Evolutionary conservation across 345 rosid genomes (phyloP), one percentile per base, ranked within the genome.

Genomic region (Acer campestre): DNA sequence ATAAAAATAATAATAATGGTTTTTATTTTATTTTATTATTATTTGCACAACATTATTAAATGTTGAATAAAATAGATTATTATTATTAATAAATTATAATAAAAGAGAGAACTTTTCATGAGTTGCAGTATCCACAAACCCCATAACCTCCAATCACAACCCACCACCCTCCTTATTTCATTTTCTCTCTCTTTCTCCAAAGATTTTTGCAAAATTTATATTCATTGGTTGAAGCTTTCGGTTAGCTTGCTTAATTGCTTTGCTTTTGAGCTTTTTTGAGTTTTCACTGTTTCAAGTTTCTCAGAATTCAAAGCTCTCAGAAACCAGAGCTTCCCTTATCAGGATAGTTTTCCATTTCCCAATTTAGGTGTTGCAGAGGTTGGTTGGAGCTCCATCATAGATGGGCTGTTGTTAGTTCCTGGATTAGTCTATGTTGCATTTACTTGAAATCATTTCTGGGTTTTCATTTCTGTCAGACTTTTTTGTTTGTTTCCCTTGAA

Each of bases 91-190:
- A 35, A 35, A 82, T 79, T 73, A 80, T 61, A 67, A 80, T 78
- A 75, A 73, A 86, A 49, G 81, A 29, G 72, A 75, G 65, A 75
- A 75, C 77, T 78, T 82, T 82, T 70, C 75, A 55, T 64, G 61
- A 81, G 75, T 80, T 83, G 84, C 87, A 86, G 89, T 46, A 82
- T 88, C 85, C 75, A 79, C 73, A 73, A 74, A 35, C 75, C 74
- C 83, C 86, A 75, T 77, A 67, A 31, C 77, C 84, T 79, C 89
- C 91, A 87, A 88, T 88, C 86, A 84, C 77, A 84, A 65, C 61
- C 51, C 77, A 78, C 84, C 89, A 84, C 87, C 80, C 46, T 42
- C 66, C 46, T 42, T 10, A 4, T 46, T 44, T 25, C 12, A 42
- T 25, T 35, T 58, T 31, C 29, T 68, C 64, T 77, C 35, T 42